Percentiles rank a stretch among this genome's conserved stretches.
phyloP scores from a whole-genome alignment of 129 eudicot genomes.

The Apium graveolens region DNA sequence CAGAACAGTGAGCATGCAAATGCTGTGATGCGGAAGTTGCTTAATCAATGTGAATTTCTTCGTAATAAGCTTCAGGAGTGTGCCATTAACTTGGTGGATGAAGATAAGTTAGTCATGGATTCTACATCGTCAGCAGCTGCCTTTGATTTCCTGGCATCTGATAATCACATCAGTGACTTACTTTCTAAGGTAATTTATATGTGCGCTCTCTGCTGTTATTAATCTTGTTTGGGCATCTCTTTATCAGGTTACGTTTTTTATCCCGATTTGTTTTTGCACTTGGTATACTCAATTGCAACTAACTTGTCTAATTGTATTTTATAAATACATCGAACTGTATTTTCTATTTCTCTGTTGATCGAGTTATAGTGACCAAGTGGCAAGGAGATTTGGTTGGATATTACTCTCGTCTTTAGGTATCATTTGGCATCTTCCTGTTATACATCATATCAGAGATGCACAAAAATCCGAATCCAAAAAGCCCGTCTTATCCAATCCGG shows the following conservation, averaged over 20 bases:
- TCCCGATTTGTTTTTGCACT: no score
- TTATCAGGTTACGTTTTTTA: no score
- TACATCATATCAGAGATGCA: no score
- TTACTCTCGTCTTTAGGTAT: not conserved
- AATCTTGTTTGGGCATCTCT: not conserved
- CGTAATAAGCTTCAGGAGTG: slow-evolving; percentile 64
- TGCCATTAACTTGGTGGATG: slow-evolving; percentile 33
- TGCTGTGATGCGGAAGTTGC: slow-evolving; percentile 38
- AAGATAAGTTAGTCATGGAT: slow-evolving; percentile 23
- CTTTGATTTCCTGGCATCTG: slow-evolving; percentile 45
- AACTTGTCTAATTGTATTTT: no score
- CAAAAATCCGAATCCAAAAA: no score
- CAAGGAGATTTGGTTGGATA: not conserved
- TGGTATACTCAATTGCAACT: no score
- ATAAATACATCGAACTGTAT: no score
- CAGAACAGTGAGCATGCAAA: slow-evolving; percentile 33
- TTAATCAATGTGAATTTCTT: slow-evolving; percentile 57
- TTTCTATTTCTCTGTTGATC: no score
- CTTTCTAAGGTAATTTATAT: slow-evolving; percentile 57
- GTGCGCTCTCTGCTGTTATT: not conserved
- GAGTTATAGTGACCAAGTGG: not conserved
- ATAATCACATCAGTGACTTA: slow-evolving; percentile 54
- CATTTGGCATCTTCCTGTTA: not conserved
- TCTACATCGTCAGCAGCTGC: slow-evolving; percentile 44
- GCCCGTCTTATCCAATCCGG: no score